Percentiles rank a stretch among this genome's conserved stretches.
phyloP scores from a whole-genome alignment of 257 asterid species.

The Henckelia pumila region DNA sequence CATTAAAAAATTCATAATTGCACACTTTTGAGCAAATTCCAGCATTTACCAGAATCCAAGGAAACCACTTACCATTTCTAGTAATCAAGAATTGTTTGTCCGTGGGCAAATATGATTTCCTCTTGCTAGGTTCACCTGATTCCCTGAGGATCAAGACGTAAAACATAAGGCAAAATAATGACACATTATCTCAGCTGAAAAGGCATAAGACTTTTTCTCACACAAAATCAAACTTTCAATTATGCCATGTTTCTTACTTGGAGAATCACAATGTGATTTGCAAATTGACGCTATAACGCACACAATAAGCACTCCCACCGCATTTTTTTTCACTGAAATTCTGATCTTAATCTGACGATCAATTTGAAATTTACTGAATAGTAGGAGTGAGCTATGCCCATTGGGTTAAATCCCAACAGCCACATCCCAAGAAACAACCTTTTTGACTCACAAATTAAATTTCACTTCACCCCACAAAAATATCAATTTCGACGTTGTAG shows the following conservation, averaged over 20 bases:
- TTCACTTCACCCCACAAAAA: background rate
- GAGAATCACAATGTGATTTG: constrained; percentile 1
- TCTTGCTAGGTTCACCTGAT: constrained; percentile 92
- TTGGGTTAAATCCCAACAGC: background rate
- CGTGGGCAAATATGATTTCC: constrained; percentile 88
- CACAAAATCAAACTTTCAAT: constrained; percentile 12
- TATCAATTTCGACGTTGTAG: background rate
- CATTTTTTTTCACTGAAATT: background rate
- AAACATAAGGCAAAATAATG: constrained; percentile 7
- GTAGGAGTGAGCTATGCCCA: background rate
- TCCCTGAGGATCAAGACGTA: constrained; percentile 54
- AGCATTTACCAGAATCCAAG: constrained; percentile 13
- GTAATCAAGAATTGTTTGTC: constrained; percentile 91
- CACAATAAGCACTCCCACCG: background rate
- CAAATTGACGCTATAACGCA: background rate
- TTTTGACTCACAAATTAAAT: background rate
- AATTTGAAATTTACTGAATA: background rate
- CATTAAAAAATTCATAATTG: background rate
- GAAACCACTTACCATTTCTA: constrained; percentile 67
- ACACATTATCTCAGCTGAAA: constrained; percentile 17
- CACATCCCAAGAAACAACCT: background rate
- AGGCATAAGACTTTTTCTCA: background rate
- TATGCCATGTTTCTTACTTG: constrained; percentile 11
- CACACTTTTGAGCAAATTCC: constrained; percentile 4
- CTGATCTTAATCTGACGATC: background rate